phyloP scores from a whole-genome alignment of 257 asterid species.

The Plantago ovata region DNA sequence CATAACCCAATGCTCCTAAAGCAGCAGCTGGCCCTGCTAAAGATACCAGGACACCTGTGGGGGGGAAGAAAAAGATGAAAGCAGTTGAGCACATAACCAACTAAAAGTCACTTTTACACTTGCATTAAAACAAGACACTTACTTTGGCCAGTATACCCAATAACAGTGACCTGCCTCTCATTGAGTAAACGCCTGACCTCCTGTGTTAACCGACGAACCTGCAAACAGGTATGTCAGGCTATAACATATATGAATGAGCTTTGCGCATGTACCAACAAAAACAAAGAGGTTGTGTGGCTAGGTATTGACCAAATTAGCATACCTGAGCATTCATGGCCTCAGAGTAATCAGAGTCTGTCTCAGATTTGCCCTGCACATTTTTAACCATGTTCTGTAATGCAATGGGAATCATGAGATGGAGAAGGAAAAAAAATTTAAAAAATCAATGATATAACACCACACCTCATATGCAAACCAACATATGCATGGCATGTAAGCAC shows the following conservation, averaged over 20 bases:
- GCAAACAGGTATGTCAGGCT: conserved; percentile 13
- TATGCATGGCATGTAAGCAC: too few species aligned
- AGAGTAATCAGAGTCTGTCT: not conserved
- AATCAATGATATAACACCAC: not conserved
- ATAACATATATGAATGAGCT: not conserved
- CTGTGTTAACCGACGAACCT: conserved; percentile 75
- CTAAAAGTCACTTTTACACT: not conserved
- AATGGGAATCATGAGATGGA: too few species aligned
- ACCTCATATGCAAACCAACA: too few species aligned
- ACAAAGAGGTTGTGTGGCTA: too few species aligned
- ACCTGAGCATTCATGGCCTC: too few species aligned
- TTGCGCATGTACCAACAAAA: not conserved
- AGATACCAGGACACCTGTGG: conserved; percentile 44
- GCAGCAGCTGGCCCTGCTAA: conserved; percentile 70
- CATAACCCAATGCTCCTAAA: conserved; percentile 83
- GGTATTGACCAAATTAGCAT: too few species aligned
- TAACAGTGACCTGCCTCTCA: conserved; percentile 55
- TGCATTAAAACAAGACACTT: not conserved
- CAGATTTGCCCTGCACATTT: not conserved
- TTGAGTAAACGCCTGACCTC: conserved; percentile 68
- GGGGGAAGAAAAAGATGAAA: too few species aligned
- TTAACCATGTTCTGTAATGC: not conserved
- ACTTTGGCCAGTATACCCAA: conserved; percentile 58
- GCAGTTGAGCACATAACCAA: not conserved
- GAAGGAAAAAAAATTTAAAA: not conserved